Base-by-base conservation (phyloP, 805 yeast genomes). In the Starmerella floris region DNA sequence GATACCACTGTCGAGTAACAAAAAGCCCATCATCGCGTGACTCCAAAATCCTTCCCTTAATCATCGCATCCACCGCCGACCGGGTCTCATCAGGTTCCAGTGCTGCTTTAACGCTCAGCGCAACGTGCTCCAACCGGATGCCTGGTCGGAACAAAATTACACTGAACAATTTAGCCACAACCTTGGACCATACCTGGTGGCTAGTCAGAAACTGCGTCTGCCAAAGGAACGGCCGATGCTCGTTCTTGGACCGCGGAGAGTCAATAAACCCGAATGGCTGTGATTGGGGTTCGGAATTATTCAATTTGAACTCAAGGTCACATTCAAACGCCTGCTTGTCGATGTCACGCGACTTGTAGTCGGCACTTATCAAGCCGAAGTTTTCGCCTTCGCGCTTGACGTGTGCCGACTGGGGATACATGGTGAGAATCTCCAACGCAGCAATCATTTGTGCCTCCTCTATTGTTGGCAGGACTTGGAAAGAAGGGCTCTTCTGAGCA, bases 281-380 rank as follows among this genome's bases (percentile, higher is more conserved):
- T 20, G 19, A n/a, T 5, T 15, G 15, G 16, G 15, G 20, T 19
- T n/a, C 13, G 20, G 4, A 5, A 17, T 20, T 17, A 13, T 8
- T 22, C 19, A 41, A 21, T 3, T 33, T 23, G 33, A 42, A 34
- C 13, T 38, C 40, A 2, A 43, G 21, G 4, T 46, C 40, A n/a
- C 48, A 42, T 25, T 45, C 49, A 30, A 46, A 46, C 17, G 40
- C 50, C 11, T 46, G 44, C 23, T 47, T 47, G 47, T 83, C 93
- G 32, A 82, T 71, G 17, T 74, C 65, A 48, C 95, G 70, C 1
- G 95, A 80, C 31, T 79, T 79, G 56, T 85, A 87, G 36, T 41
- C 42, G 8, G 19, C 22, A 2, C 42, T 25, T 2, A 49, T 23
- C 31, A 42, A 15, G 2, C 52, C 52, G 33, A 42, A 35, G 23